Base-by-base conservation (phyloP, 768 basidiomycete species). In the Basidioascus undulatus region DNA sequence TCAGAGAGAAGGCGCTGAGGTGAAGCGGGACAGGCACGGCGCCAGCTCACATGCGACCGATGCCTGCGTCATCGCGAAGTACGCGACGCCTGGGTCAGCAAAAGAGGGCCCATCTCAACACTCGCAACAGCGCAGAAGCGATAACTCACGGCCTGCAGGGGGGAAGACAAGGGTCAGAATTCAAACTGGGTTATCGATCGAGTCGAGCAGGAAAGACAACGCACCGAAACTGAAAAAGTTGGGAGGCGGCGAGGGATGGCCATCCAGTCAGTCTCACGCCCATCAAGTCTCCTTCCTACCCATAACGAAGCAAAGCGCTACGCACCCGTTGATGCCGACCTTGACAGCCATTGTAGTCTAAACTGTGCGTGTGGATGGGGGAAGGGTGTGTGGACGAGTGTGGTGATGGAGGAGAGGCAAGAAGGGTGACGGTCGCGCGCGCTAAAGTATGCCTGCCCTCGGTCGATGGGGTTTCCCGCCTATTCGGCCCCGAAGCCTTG, bases 291-390 rank as follows among this genome's bases (percentile, higher is more conserved):
- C n/a, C n/a, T n/a, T n/a, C n/a, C n/a, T n/a, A n/a, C n/a, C n/a
- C n/a, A n/a, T n/a, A 37, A 15, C 19, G 16, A 45, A 26, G 18
- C n/a, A 30, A 24, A 16, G 46, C 52, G 47, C 10, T 44, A 61
- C 71, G 51, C 64, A 87, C 82, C 84, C 84, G 65, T 92, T 92
- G 67, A 92, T 92, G 53, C 86, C 86, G 59, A 86, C 83, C 64
- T 81, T 78, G 64, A 83, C 74, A 59, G 65, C 54, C 59, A 60
- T 62, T 50, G 42, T 52, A n/a, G n/a, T n/a, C n/a, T n/a, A n/a
- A n/a, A n/a, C n/a, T n/a, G n/a, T n/a, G n/a, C n/a, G n/a, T n/a
- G n/a, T n/a, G n/a, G n/a, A n/a, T n/a, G n/a, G n/a, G n/a, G n/a
- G n/a, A n/a, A n/a, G n/a, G n/a, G 41, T 21, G 24, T 26, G 42